Conservation (phyloP, 306 rosid species). For the Rosa chinensis region DNA sequence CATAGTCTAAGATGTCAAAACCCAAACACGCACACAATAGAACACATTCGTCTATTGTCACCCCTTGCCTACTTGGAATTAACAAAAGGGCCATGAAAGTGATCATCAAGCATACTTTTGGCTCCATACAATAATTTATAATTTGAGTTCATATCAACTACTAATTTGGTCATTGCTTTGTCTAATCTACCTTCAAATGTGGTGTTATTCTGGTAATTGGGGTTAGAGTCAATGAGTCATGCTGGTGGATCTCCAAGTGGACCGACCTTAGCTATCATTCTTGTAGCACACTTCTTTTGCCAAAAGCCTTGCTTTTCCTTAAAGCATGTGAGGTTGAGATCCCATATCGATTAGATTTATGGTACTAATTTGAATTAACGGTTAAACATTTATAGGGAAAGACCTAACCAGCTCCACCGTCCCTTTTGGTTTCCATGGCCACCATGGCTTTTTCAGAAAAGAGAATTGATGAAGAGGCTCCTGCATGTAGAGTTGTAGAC, state of each 20-base stretch:
- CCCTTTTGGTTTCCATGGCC: constrained; percentile 1
- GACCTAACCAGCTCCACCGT: constrained; percentile 35
- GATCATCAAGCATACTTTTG: background rate
- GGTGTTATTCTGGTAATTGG: constrained; percentile 26
- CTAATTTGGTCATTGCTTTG: background rate
- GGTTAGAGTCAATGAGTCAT: background rate
- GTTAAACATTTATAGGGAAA: constrained; percentile 15
- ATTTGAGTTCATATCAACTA: background rate
- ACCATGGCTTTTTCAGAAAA: background rate
- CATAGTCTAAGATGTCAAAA: background rate
- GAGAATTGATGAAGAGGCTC: background rate
- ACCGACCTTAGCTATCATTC: constrained; percentile 17
- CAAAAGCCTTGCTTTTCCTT: constrained; percentile 52
- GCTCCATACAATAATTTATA: background rate
- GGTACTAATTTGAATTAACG: constrained; percentile 52
- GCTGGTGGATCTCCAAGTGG: constrained; percentile 35
- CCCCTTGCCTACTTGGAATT: background rate
- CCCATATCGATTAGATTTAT: constrained; percentile 7
- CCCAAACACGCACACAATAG: background rate
- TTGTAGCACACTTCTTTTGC: constrained; percentile 48
- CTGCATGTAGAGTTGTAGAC: background rate
- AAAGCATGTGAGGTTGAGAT: constrained; percentile 52
- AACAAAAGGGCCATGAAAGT: background rate
- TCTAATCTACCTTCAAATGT: background rate
- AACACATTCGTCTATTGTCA: background rate